A percentile compares a stretch with the other conserved stretches of the same genome.
Evolutionary conservation across 257 asterid species (phyloP).

Genomic region (Paulownia fortunei): DNA sequence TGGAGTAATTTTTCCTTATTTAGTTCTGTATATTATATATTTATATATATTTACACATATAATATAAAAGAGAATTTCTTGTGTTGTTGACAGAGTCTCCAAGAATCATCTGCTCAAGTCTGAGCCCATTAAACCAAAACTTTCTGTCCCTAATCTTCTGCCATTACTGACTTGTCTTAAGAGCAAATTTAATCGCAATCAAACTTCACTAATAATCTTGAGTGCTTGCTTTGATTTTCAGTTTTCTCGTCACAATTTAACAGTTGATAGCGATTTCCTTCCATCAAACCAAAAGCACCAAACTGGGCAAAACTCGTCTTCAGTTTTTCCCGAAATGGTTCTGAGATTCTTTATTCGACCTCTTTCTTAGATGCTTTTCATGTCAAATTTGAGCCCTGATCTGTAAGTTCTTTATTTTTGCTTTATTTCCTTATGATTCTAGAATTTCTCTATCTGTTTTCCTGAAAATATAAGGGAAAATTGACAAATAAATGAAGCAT

Average conservation of each 20-base stretch:
- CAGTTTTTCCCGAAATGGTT: background rate
- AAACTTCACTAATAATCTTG: background rate
- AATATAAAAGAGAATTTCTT: too few species aligned
- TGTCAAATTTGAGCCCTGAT: constrained; percentile 28
- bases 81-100: too few species aligned
- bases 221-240: background rate
- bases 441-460: background rate
- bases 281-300: background rate
- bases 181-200: background rate
- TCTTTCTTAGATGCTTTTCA: constrained; percentile 29
- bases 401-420: constrained; percentile 31
- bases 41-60: too few species aligned
- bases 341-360: background rate
- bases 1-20: too few species aligned
- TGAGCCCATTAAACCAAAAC: background rate
- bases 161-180: constrained; percentile 6
- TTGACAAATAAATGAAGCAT: background rate
- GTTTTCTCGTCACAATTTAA: background rate
- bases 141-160: background rate
- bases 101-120: background rate
- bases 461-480: background rate
- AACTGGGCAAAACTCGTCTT: constrained; percentile 15
- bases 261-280: background rate
- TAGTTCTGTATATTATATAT: too few species aligned
- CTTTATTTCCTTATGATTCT: background rate